Conservation (phyloP, 2,329 filamentous ascomycete genomes). For the Acephala macrosclerotiorum region DNA sequence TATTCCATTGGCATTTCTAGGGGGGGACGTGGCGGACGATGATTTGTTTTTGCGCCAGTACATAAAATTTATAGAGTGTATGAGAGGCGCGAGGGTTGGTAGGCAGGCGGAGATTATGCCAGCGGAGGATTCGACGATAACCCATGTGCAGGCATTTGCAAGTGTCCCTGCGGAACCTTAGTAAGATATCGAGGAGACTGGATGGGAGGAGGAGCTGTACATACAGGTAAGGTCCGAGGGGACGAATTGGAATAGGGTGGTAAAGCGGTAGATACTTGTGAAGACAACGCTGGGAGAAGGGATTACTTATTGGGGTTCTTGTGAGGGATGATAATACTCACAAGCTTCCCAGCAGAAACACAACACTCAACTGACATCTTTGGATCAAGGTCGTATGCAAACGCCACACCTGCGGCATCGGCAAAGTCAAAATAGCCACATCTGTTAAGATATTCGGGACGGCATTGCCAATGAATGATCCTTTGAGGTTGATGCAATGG, state of each 20-base stretch:
- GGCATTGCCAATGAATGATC: conserved; percentile 52
- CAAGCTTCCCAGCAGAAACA: conserved; percentile 47
- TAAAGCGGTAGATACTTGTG: conserved; percentile 24
- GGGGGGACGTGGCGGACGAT: not conserved
- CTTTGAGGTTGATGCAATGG: conserved; percentile 50
- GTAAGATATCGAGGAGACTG: not conserved
- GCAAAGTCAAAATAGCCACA: conserved; percentile 46
- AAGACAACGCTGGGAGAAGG: conserved; percentile 13
- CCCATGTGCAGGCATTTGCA: conserved; percentile 20
- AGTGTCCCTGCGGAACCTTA: conserved; percentile 14
- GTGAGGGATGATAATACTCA: conserved; percentile 34
- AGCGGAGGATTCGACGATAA: conserved; percentile 21
- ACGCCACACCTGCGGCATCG: conserved; percentile 43
- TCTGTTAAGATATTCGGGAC: conserved; percentile 52
- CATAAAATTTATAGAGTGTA: not conserved
- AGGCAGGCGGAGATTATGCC: conserved; percentile 1
- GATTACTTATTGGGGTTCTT: not conserved
- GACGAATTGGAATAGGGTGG: conserved; percentile 20
- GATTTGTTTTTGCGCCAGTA: not conserved
- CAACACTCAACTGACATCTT: conserved; percentile 33
- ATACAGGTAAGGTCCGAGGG: conserved; percentile 23
- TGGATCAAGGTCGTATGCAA: conserved; percentile 40
- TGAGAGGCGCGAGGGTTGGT: conserved; percentile 1
- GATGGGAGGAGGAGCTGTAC: not conserved
- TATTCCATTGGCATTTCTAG: too few species aligned